A percentile compares a stretch with the other conserved stretches of the same genome.
Evolutionary conservation across 2,329 filamentous ascomycete species (phyloP).

Genomic region (Polytolypa hystricis): DNA sequence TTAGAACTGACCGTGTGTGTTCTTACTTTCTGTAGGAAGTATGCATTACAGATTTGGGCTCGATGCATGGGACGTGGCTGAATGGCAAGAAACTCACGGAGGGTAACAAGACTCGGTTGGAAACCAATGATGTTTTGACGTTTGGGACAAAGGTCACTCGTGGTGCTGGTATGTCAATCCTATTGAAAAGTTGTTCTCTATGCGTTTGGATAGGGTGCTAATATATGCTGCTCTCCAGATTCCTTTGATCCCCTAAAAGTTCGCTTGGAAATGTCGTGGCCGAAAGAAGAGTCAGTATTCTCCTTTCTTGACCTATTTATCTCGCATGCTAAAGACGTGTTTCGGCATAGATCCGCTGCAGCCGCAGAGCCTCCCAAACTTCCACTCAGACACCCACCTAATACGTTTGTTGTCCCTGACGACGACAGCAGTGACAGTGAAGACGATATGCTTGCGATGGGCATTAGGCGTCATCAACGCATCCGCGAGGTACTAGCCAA

Average conservation of each 20-base stretch:
- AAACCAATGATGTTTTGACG: conserved; percentile 24
- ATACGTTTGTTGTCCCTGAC: conserved; percentile 32
- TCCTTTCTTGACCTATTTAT: not conserved
- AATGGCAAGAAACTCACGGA: conserved; percentile 36
- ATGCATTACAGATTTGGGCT: conserved; percentile 44
- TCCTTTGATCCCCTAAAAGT: conserved; percentile 24
- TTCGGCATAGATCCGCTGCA: not conserved
- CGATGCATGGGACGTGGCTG: conserved; percentile 52
- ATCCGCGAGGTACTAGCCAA: no score
- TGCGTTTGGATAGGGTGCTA: conserved; percentile 2
- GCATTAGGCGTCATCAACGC: no score
- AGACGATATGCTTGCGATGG: no score
- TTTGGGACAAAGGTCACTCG: conserved; percentile 43
- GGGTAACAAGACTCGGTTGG: conserved; percentile 28
- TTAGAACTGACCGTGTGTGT: not conserved
- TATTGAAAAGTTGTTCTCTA: not conserved
- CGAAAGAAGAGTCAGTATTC: conserved; percentile 13
- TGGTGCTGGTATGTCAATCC: conserved; percentile 27
- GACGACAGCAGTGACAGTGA: conserved; percentile 23
- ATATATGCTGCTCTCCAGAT: conserved; percentile 13
- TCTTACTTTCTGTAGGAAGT: conserved; percentile 24
- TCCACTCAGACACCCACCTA: conserved; percentile 15
- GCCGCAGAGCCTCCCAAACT: not conserved
- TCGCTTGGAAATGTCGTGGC: conserved; percentile 22
- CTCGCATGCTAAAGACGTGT: conserved; percentile 6